Evolutionary conservation across 1,284 basidiomycete genomes (phyloP), one percentile per base, ranked within the genome.

Genomic region (Ceratobasidium papillatum): DNA sequence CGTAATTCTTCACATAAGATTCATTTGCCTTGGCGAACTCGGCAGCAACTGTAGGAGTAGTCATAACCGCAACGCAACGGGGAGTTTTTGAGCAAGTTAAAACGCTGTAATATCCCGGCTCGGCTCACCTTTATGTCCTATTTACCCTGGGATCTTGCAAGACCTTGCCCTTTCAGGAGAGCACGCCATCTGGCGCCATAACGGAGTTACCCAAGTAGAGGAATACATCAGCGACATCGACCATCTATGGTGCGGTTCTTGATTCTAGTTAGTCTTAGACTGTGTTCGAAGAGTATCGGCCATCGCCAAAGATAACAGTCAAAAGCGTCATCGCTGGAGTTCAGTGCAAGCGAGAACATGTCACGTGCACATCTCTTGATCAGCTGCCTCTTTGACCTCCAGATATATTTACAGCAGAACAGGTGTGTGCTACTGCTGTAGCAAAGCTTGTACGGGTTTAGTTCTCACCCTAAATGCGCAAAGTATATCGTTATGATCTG

Each of bases 1-100:
- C 84, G 75, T 86, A 85, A 77, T 79, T 80, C 61, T 82, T 82
- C 79, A 81, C 85, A 81, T 87, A 84, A 32, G 77, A 75, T 72
- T 81, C 80, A 78, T 85, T 86, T 38, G 83, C 81, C 61, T 78
- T 78, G 7, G 76, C 75, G 76, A 85, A 85, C 38, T 82, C 66
- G 22, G 51, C 79, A 27, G 80, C 77, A 75, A 81, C 65, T 78
- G 62, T 71, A 12, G 64, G 52, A 19, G 49, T 38, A 51, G 74
- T 30, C 74, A 75, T 75, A 80, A 61, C 49, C 22, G 19, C 11
- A 14, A 14, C 3, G 30, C 12, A 4, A 9, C 19, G 7, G 45
- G 19, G 19, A 47, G 7, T 12, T 47, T 7, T 19, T 11, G 45
- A 9, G n/a, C 22, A 75, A 78, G 51, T 3, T 11, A 22, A 14